Base-by-base conservation (phyloP, 176 grass and related monocot species). In the Aegilops umbellulata region DNA sequence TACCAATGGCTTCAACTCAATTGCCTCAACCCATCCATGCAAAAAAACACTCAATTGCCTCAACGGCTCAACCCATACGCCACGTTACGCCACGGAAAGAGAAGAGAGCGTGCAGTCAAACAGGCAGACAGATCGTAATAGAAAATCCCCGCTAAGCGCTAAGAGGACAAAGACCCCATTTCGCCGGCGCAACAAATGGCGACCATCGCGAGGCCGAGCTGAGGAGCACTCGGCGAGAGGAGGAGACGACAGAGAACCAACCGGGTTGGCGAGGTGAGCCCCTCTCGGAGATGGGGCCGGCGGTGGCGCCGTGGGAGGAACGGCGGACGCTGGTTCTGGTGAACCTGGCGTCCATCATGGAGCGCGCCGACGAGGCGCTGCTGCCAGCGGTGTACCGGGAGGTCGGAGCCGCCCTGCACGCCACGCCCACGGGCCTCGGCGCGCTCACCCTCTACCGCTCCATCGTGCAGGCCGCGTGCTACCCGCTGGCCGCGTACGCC, bases 381-480 rank as follows among this genome's bases (percentile, higher is more conserved):
- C 92, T 97, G 0, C 93, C 95, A 69, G 85, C 95, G 25, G 95
- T 95, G 80, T 98, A 95, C 93, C 90, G 85, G n/a, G 95, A 95
- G 85, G 91, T 98, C 8, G 93, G 95, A 39, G 80, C 79, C 10
- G 89, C 93, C 62, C 87, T 98, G 61, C 65, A 87, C 82, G 62
- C 93, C 42, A 86, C 95, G 0, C 95, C 95, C 2, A 89, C 91
- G 76, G 89, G 80, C 35, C 95, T 98, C 36, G 95, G 93, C 7
- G 78, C 91, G 22, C 86, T 98, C 79, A 92, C 95, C 73, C 86
- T 97, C 14, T 92, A 82, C 84, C 90, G 93, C 66, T 93, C 95
- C 86, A 82, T 93, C 67, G 92, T 97, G 22, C 95, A 95, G 89
- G 91, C 93, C 55, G 83, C 87, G 7, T 95, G 89, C 89, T 97